Conservation (phyloP, 768 basidiomycete species). For the Amanita fuliginea region DNA sequence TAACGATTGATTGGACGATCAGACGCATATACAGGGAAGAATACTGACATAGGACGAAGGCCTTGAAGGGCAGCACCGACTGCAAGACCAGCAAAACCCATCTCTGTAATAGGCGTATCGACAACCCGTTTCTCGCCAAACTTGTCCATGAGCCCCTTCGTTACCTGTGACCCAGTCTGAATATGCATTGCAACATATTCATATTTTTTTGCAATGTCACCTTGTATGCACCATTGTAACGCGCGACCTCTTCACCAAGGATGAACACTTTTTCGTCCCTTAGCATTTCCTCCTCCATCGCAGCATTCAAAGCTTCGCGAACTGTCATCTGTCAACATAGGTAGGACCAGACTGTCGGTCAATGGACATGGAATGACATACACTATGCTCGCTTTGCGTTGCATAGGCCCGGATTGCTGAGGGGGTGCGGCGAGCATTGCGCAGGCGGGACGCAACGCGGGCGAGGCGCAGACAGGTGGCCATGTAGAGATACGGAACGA, state of each 20-base stretch:
- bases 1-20: conserved; percentile 4
- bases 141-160: conserved; percentile 97
- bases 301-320: conserved; percentile 92
- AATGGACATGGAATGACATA: conserved; percentile 13
- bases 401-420: conserved; percentile 51
- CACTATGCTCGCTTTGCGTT: conserved; percentile 34
- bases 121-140: conserved; percentile 98
- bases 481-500: conserved; percentile 30
- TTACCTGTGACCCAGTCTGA: conserved; percentile 48
- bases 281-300: conserved; percentile 99
- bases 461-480: conserved; percentile 51
- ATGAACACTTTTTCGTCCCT: conserved; percentile 93
- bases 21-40: background rate
- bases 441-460: conserved; percentile 50
- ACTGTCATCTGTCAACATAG: conserved; percentile 72
- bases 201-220: conserved; percentile 24
- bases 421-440: conserved; percentile 34
- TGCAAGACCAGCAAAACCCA: conserved; percentile 97
- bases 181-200: background rate
- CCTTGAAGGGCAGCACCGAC: conserved; percentile 92
- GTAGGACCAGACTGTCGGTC: background rate
- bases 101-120: conserved; percentile 95
- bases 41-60: conserved; percentile 76
- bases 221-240: conserved; percentile 98
- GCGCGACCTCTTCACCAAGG: conserved; percentile 95